Percentiles rank a stretch among this genome's conserved stretches.
Conservation (phyloP, 768 basidiomycete species). For the Collybiopsis confluens region DNA sequence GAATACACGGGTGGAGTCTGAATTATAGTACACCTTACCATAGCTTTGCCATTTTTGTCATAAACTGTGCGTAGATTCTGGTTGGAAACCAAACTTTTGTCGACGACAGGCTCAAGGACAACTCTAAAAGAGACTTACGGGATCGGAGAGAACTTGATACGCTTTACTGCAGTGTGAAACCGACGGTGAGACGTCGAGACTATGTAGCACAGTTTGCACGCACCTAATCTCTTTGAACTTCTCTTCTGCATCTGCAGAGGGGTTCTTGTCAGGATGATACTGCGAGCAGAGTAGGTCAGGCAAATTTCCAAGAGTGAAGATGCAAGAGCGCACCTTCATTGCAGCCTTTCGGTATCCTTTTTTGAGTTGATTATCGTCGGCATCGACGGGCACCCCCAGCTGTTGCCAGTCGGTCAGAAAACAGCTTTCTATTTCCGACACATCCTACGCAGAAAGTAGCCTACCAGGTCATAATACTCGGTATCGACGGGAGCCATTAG, state of each 20-base stretch:
- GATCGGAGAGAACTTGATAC: constrained; percentile 86
- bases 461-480: constrained; percentile 82
- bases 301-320: constrained; percentile 2
- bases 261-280: constrained; percentile 97
- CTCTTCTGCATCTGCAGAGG: constrained; percentile 87
- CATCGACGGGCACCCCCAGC: constrained; percentile 72
- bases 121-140: constrained; percentile 42
- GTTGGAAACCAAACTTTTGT: not conserved
- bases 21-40: no score
- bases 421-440: not conserved
- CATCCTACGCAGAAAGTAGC: not conserved
- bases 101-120: constrained; percentile 1
- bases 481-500: constrained; percentile 86
- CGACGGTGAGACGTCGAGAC: not conserved
- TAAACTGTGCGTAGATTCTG: constrained; percentile 86
- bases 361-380: constrained; percentile 78
- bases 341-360: constrained; percentile 94
- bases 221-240: constrained; percentile 97
- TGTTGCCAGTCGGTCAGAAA: constrained; percentile 21
- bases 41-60: constrained; percentile 91
- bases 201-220: constrained; percentile 12
- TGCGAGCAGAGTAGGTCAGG: constrained; percentile 23
- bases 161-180: constrained; percentile 63
- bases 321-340: constrained; percentile 72
- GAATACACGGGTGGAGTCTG: not conserved